Conservation (phyloP, 768 basidiomycete genomes). For the Termitomyces sp. region DNA sequence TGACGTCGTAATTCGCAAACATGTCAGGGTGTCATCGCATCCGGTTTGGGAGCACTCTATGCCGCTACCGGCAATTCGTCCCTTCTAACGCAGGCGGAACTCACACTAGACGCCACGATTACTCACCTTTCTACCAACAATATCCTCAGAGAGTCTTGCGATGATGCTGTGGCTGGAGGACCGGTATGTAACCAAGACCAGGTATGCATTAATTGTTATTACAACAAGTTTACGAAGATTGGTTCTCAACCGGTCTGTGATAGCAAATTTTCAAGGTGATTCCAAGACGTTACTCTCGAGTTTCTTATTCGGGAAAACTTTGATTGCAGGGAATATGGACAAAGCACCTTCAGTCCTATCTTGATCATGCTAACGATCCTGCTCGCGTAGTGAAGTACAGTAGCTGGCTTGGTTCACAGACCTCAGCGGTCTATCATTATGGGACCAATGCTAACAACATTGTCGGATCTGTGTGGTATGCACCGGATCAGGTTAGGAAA, state of each 20-base stretch:
- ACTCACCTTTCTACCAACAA: conserved; percentile 33
- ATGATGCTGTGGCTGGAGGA: conserved; percentile 38
- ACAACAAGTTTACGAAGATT: not conserved
- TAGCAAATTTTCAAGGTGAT: conserved; percentile 46
- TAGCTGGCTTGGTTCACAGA: conserved; percentile 38
- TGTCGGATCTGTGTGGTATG: conserved; percentile 48
- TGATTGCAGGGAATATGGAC: conserved; percentile 46
- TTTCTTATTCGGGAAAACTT: not conserved
- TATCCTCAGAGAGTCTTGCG: conserved; percentile 53
- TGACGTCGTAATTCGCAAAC: not conserved
- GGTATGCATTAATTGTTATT: conserved; percentile 19
- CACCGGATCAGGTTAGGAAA: conserved; percentile 33
- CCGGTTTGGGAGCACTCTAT: conserved; percentile 47
- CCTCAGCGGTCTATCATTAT: conserved; percentile 42
- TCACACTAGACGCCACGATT: conserved; percentile 53
- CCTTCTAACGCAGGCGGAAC: conserved; percentile 46
- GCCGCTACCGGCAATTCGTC: conserved; percentile 36
- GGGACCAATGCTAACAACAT: conserved; percentile 39
- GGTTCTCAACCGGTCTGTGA: not conserved
- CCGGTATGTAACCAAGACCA: conserved; percentile 47
- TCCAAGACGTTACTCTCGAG: not conserved
- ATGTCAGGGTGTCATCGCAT: conserved; percentile 51
- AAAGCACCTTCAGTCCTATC: conserved; percentile 50
- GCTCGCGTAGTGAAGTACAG: conserved; percentile 44
- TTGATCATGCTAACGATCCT: conserved; percentile 43